A percentile compares a stretch with the other conserved stretches of the same genome.
Conservation (phyloP, 148 eudicot genomes). For the Vaccinium darrowii region DNA sequence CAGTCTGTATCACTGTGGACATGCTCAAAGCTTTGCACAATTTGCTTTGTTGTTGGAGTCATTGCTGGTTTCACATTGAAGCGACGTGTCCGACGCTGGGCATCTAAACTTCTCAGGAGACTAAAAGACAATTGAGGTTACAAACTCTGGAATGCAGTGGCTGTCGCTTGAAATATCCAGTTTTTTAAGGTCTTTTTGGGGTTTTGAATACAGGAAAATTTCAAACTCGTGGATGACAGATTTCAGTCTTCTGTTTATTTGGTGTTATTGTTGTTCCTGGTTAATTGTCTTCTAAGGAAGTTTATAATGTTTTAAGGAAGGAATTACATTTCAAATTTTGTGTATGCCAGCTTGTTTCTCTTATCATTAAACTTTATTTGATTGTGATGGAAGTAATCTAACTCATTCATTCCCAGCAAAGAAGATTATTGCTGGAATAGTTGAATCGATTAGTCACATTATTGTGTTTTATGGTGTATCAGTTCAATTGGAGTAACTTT, state of each 20-base stretch:
- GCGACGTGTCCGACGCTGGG: slow-evolving; percentile 73
- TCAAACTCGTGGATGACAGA: not conserved
- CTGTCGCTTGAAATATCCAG: not conserved
- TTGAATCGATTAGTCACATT: too few species aligned
- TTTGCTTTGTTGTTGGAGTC: slow-evolving; percentile 75
- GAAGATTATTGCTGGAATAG: too few species aligned
- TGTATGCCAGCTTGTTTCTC: too few species aligned
- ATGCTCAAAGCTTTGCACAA: slow-evolving; percentile 79
- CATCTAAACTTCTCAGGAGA: slow-evolving; percentile 36
- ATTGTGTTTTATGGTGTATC: too few species aligned
- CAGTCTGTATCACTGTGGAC: slow-evolving; percentile 59
- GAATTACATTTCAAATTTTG: too few species aligned
- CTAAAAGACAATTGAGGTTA: slow-evolving; percentile 19
- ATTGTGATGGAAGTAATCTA: too few species aligned
- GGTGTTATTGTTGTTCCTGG: not conserved
- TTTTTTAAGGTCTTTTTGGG: not conserved
- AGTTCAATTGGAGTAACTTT: too few species aligned
- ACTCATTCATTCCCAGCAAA: too few species aligned
- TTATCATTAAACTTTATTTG: too few species aligned
- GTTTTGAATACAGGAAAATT: not conserved
- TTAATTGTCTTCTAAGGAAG: too few species aligned
- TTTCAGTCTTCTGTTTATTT: not conserved
- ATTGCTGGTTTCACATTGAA: slow-evolving; percentile 80
- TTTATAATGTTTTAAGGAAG: too few species aligned
- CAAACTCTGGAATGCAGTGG: not conserved